Base-by-base conservation (phyloP, 495 filamentous ascomycete species). In the Aspergillus homomorphus region DNA sequence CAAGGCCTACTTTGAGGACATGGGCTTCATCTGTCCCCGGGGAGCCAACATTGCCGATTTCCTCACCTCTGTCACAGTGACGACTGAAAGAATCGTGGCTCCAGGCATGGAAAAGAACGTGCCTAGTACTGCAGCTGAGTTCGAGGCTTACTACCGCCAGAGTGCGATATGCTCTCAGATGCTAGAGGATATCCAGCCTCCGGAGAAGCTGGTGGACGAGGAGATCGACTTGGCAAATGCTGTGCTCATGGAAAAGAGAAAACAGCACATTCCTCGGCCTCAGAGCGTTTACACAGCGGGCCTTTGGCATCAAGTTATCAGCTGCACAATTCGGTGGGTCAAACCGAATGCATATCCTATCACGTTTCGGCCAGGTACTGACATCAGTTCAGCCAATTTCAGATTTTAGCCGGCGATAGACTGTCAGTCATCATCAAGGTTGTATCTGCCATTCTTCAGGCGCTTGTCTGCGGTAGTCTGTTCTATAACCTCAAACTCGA, bases 41-140 rank as follows among this genome's bases (percentile, higher is more conserved):
- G 84, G 90, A 41, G 82, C 86, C 57, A 92, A 87, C 7, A 85
- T 86, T 2, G 86, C 88, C 7, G 90, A 94, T 66, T 94, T 89
- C 74, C 74, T 93, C 0, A 93, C 89, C 2, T 88, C 89, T 3
- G 79, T 92, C 65, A 92, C 90, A 0, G 87, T 84, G 51, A 73
- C 88, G 1, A 74, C 74, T 0, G 89, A 93, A 66, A 83, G 89
- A 20, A 72, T 84, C 45, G 75, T 88, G 23, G 77, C 80, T 21
- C 67, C 80, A 4, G 90, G 88, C 1, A 88, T 84, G 61, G 86
- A 90, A 67, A 74, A 76, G 54, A 82, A 73, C 50, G 84, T 83
- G 0, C 90, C 89, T 1, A 82, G 81, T 53, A 91, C 88, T 0
- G 81, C 90, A 2, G 87, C 90, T 46, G 89, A 94, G 54, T 93